Base-by-base conservation (phyloP, 225 moss, liverwort and hornwort species). In the Asterella californica region DNA sequence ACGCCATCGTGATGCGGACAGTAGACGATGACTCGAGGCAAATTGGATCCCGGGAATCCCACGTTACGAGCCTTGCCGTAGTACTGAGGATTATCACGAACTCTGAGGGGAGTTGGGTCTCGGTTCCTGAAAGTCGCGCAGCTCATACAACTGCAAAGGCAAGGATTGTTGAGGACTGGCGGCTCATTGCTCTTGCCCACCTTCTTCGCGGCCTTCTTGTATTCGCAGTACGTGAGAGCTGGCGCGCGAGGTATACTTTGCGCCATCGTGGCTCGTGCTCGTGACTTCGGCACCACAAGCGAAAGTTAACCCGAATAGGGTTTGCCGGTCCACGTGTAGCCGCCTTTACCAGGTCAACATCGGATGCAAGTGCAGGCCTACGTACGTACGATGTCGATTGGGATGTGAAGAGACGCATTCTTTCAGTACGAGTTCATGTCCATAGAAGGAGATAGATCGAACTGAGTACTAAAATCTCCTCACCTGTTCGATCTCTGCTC, bases 91-190 rank as follows among this genome's bases (percentile, higher is more conserved):
- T 78, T 78, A 33, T 78, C 78, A 18, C 78, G 64, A 17, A 29
- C 10, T 27, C 78, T 63, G 18, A 63, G 32, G 4, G 78, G 78
- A 27, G 78, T 64, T 30, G 27, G 27, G 49, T 65, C 64, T 48
- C 78, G 29, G 18, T 78, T 78, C 17, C 47, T 64, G 30, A 78
- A 65, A 47, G 78, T 78, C 24, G 64, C 78, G 33, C 78, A 78
- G n/a, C 78, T 78, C 78, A 78, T 78, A 66, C 78, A 78, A 78
- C 78, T 78, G 46, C 78, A 65, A 5, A 78, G 78, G 65, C 78
- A 78, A 0, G 29, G 63, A 66, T 78, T 78, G 65, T 78, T 78
- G 0, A 64, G 0, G 1, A 78, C 78, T 0, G 78, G 78, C 17
- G 78, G 78, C 9, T 78, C 78, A 65, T 64, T 78, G n/a, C 9